Percentiles rank a stretch among this genome's conserved stretches.
Evolutionary conservation across 306 rosid species (phyloP).

Genomic region (Vicia villosa): DNA sequence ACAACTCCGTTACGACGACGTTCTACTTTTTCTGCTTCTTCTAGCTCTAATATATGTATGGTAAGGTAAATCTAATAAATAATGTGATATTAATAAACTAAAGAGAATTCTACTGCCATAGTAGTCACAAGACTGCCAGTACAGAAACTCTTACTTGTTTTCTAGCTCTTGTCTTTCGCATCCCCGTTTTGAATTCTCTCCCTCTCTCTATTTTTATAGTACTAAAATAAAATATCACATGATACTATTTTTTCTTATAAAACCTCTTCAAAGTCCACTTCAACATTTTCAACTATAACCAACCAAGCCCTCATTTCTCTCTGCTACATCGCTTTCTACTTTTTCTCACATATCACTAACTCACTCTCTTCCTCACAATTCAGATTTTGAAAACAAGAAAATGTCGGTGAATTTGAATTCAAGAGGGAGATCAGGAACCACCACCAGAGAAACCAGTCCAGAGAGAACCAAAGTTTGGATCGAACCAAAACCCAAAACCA

Average conservation of each 20-base stretch:
- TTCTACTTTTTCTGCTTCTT: conserved; percentile 30
- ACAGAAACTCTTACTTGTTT: conserved; percentile 67
- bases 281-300: not conserved
- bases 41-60: not conserved
- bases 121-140: conserved; percentile 23
- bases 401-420: conserved; percentile 68
- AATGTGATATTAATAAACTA: conserved; percentile 11
- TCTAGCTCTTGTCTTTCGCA: conserved; percentile 86
- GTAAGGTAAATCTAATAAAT: not conserved
- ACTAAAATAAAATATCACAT: not conserved
- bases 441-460: conserved; percentile 63
- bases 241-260: not conserved
- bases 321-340: conserved; percentile 32
- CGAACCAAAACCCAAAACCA: conserved; percentile 60
- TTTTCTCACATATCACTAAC: not conserved
- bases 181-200: conserved; percentile 58
- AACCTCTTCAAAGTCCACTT: conserved; percentile 23
- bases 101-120: no score
- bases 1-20: conserved; percentile 39
- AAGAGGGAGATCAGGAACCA: conserved; percentile 37
- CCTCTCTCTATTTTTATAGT: conserved; percentile 2
- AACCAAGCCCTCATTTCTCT: not conserved
- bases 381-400: conserved; percentile 24
- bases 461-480: conserved; percentile 80
- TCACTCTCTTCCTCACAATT: conserved; percentile 13